Evolutionary conservation across 768 basidiomycete genomes (phyloP).

Genomic region (Pleurotus eryngii): DNA sequence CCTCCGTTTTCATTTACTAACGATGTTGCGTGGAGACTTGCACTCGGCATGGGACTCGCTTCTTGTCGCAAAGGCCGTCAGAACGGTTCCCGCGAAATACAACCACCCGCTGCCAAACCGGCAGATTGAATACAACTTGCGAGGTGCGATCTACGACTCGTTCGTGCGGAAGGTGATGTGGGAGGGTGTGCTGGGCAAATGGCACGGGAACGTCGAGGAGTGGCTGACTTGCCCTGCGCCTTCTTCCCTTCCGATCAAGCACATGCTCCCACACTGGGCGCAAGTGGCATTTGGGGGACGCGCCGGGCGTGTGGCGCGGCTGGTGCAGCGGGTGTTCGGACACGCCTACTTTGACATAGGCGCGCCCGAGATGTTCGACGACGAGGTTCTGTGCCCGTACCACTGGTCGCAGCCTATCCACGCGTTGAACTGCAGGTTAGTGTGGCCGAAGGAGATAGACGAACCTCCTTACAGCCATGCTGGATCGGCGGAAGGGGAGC

Average conservation of each 20-base stretch:
- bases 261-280: conserved; percentile 20
- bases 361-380: conserved; percentile 37
- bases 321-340: background rate
- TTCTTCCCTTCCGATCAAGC: conserved; percentile 10
- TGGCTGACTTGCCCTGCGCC: conserved; percentile 71
- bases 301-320: background rate
- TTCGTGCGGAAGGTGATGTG: conserved; percentile 83
- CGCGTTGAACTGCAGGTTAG: conserved; percentile 74
- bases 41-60: conserved; percentile 87
- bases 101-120: conserved; percentile 59
- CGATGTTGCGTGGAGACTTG: conserved; percentile 45
- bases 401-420: conserved; percentile 76
- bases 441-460: conserved; percentile 76
- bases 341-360: conserved; percentile 1
- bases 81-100: conserved; percentile 74
- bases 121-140: conserved; percentile 62
- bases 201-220: conserved; percentile 50
- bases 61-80: conserved; percentile 80
- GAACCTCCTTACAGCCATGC: conserved; percentile 32
- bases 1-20: background rate
- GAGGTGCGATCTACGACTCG: conserved; percentile 82
- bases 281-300: conserved; percentile 10
- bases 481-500: conserved; percentile 7
- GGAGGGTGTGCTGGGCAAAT: conserved; percentile 77
- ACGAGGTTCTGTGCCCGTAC: conserved; percentile 67